Base-by-base conservation (phyloP, 2,329 filamentous ascomycete genomes). In the Cytospora leucostoma region DNA sequence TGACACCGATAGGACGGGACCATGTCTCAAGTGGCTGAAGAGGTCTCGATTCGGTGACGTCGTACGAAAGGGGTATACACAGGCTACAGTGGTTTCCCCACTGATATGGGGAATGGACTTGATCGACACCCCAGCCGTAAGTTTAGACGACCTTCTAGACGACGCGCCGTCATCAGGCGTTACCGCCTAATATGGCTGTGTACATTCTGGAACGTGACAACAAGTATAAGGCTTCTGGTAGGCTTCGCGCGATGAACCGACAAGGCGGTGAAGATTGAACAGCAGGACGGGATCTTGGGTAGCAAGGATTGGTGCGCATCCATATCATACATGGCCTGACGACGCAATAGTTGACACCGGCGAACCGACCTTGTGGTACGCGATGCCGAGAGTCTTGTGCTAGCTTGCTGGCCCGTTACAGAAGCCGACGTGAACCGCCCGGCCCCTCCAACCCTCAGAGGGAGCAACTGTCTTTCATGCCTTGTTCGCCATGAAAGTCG, bases 191-290 rank as follows among this genome's bases (percentile, higher is more conserved):
- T 32, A 55, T 50, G 54, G 54, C 13, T n/a, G 19, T 47, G 49
- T 58, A 58, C 59, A 50, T 64, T 33, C 51, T 52, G 59, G 55
- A 61, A 58, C 27, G 52, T 64, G 59, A 50, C 59, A 64, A 50
- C 59, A 54, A 50, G n/a, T 33, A 37, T 35, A 52, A 37, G 8
- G 8, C 35, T 37, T 37, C 12, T 37, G 54, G 63, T 40, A 56
- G 44, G 54, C 55, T 62, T 62, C 59, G 63, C 51, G 50, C 59
- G 64, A 60, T 65, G 67, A 70, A 67, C 67, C 68, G 69, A 70
- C 65, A 68, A 70, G 70, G 71, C 71, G 71, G 71, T 72, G 72
- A 73, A 69, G 63, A 67, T 65, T 67, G 68, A 56, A 66, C 12
- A 56, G 50, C 47, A 37, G 64, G 65, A 67, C 68, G 61, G 66